Evolutionary conservation across 1,139 yeast genomes (phyloP), one percentile per base, ranked within the genome.

Genomic region (Sugiyamaella pinicola): DNA sequence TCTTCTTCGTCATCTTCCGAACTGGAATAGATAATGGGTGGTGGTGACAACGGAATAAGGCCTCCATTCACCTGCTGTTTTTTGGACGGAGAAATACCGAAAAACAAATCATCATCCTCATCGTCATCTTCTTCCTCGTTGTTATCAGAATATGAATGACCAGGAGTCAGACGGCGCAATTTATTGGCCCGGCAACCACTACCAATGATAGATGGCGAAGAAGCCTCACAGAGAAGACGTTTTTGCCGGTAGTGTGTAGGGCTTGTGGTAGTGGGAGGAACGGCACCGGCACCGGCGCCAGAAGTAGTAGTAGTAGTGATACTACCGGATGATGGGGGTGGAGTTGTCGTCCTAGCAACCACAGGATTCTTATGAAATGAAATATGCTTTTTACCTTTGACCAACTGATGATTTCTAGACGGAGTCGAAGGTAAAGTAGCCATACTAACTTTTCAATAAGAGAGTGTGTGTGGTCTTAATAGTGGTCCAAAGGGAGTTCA

Each of bases 61-160:
- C 35, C 34, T 8, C 41, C 34, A 34, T 22, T 26, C 13, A 15
- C 18, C 15, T 34, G 42, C n/a, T 37, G 38, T 22, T 37, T 46
- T 29, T 37, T 37, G 17, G 39, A 31, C 8, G 49, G 33, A 4
- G 54, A 45, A 28, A 53, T 51, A 17, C 58, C 58, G 33, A 50
- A 54, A 34, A 52, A 54, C 17, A 52, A 41, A 47, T 55, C 51
- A 41, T 56, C 59, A 37, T 57, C 60, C 35, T 57, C 57, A 31
- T 57, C 60, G 33, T 57, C 57, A 35, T 57, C 60, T 4, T 54
- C 57, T 2, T 56, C 57, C 9, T 54, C 56, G 19, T 55, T 53
- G 17, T 53, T 52, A 35, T 54, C 59, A 10, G 53, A 52, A 34
- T 37, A 40, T 24, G 55, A 48, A 46, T 47, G 42, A 10, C 46